phyloP scores from a whole-genome alignment of 2,329 filamentous ascomycete species.

The Blumeria graminis region DNA sequence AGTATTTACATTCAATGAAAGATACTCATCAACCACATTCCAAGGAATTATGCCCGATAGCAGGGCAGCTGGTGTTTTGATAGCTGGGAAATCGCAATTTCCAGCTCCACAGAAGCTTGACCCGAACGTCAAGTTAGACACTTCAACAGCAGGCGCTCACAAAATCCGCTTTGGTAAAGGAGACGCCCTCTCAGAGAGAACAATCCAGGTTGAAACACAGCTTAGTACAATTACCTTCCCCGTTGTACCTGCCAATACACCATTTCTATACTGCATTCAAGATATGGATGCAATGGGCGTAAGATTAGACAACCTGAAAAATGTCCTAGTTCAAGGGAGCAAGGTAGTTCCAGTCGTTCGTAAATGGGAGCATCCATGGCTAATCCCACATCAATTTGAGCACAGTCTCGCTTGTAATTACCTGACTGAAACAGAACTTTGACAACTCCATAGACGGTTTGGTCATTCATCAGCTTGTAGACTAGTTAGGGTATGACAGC shows the following conservation, averaged over 20 bases:
- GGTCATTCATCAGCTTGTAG: not conserved
- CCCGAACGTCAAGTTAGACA: not conserved
- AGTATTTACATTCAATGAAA: not conserved
- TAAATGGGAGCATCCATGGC: not conserved
- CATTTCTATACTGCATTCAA: not conserved
- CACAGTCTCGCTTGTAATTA: not conserved
- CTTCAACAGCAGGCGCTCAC: not conserved
- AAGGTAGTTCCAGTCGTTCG: constrained; percentile 1
- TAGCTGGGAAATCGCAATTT: not conserved
- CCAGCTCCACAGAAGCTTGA: not conserved
- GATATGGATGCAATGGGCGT: not conserved
- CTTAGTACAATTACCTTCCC: too few relatives aligned
- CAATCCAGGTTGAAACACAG: too few relatives aligned
- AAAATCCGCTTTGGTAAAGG: not conserved
- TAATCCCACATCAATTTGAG: not conserved
- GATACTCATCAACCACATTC: not conserved
- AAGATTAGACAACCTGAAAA: not conserved
- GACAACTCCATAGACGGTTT: not conserved
- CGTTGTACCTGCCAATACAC: too few relatives aligned
- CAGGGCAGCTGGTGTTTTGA: not conserved
- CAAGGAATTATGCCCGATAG: not conserved
- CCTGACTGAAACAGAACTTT: not conserved
- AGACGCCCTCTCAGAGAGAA: not conserved
- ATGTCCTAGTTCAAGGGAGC: constrained; percentile 1
- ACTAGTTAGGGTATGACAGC: not conserved